Conservation (phyloP, 768 basidiomycete species). For the Rhodotorula taiwanensis region DNA sequence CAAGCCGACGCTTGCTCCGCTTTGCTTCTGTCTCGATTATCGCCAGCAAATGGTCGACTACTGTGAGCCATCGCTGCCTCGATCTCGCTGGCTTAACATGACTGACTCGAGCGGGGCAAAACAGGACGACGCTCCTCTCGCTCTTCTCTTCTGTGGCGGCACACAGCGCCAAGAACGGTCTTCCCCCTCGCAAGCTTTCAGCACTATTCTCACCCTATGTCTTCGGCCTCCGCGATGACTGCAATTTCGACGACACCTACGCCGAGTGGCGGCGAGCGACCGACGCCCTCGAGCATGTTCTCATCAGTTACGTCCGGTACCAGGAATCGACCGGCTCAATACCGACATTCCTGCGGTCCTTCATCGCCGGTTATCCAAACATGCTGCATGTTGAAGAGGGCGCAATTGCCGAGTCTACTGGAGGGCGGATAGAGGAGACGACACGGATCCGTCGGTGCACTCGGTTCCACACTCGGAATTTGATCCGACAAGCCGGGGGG, state of each 20-base stretch:
- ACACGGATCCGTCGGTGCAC: constrained; percentile 72
- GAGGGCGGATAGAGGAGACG: constrained; percentile 69
- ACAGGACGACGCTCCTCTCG: constrained; percentile 56
- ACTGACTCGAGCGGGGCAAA: not conserved
- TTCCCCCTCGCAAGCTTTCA: constrained; percentile 83
- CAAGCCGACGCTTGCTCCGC: constrained; percentile 65
- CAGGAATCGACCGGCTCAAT: constrained; percentile 55
- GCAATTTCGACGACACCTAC: constrained; percentile 56
- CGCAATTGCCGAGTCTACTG: constrained; percentile 57
- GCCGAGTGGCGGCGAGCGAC: constrained; percentile 69
- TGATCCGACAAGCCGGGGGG: constrained; percentile 58
- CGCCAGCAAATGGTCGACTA: constrained; percentile 52
- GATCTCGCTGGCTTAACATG: not conserved
- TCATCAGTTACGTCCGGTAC: constrained; percentile 67
- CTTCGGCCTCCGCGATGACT: constrained; percentile 60
- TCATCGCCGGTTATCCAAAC: constrained; percentile 80
- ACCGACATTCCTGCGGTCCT: constrained; percentile 78
- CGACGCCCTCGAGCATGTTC: constrained; percentile 82
- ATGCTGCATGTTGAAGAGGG: constrained; percentile 48
- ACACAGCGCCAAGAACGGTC: constrained; percentile 74
- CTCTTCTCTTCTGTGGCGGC: constrained; percentile 76
- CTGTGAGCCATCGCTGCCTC: constrained; percentile 46
- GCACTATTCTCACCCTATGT: constrained; percentile 61
- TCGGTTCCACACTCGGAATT: constrained; percentile 76
- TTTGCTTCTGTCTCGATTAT: constrained; percentile 51